A percentile compares a stretch with the other conserved stretches of the same genome.
Evolutionary conservation across 371 early-diverging fungal genomes (phyloP).

Genomic region (Polyrhizophydium stewartii): DNA sequence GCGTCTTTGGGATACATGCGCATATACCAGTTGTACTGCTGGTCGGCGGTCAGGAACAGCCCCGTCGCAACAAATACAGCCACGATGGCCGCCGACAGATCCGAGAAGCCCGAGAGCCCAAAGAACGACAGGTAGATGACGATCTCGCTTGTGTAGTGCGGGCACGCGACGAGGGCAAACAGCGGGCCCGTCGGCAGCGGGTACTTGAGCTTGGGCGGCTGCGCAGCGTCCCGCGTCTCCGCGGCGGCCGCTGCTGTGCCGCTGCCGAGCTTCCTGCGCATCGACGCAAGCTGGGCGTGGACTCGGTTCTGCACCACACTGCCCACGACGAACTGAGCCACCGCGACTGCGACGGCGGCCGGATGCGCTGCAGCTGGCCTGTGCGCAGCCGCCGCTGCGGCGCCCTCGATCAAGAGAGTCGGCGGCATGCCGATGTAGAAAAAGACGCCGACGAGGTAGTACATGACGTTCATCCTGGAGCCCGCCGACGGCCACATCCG

Average conservation of each 20-base stretch:
- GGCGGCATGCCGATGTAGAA: background rate
- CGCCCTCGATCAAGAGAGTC: background rate
- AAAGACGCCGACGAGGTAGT: background rate
- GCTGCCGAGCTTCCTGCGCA: too few relatives aligned
- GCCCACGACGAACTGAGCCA: too few relatives aligned
- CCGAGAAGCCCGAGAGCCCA: background rate
- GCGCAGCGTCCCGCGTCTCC: background rate
- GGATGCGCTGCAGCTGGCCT: too few relatives aligned
- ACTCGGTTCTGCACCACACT: too few relatives aligned
- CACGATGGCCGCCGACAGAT: background rate
- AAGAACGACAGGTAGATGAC: background rate
- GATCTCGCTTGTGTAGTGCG: constrained; percentile 6
- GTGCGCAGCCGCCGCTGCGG: background rate
- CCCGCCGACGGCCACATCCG: background rate
- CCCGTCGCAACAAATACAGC: background rate
- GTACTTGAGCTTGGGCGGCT: background rate
- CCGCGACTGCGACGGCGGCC: too few relatives aligned
- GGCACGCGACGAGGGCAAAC: constrained; percentile 1
- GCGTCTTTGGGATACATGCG: background rate
- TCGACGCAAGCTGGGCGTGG: too few relatives aligned
- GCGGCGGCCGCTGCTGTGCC: too few relatives aligned
- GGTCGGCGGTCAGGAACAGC: background rate
- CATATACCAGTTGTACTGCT: constrained; percentile 3
- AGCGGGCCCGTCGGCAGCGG: background rate
- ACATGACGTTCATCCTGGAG: background rate